Percentiles rank a stretch among this genome's conserved stretches.
phyloP scores from a whole-genome alignment of 192 early-diverging fungal genomes.

The Podila verticillata region DNA sequence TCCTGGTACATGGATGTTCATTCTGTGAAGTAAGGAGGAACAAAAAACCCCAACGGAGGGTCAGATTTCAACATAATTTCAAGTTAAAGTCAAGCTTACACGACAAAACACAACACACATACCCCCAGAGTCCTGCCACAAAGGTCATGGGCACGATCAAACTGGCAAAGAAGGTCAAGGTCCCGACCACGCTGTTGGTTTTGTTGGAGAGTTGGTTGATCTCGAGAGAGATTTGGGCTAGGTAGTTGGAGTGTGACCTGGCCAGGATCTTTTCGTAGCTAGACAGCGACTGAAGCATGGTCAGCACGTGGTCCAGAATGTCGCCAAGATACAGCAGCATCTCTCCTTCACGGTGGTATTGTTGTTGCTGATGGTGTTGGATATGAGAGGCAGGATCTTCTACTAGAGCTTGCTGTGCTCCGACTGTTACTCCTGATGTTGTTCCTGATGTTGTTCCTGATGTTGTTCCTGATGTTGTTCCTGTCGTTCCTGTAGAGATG shows the following conservation, averaged over 20 bases:
- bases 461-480: background rate
- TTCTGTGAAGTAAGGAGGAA: slow-evolving; percentile 14
- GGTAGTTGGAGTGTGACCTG: slow-evolving; percentile 77
- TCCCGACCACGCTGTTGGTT: slow-evolving; percentile 58
- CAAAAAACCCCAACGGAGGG: background rate
- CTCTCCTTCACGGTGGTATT: slow-evolving; percentile 57
- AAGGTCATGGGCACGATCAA: slow-evolving; percentile 69
- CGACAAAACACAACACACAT: background rate
- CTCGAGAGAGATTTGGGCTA: slow-evolving; percentile 82
- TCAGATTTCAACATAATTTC: background rate
- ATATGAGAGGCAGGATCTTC: no score
- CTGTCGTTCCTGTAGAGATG: background rate
- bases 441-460: background rate
- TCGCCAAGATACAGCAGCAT: slow-evolving; percentile 81
- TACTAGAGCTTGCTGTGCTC: slow-evolving; percentile 33
- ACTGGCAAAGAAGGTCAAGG: slow-evolving; percentile 61
- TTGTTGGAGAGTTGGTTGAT: slow-evolving; percentile 67
- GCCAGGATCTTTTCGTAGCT: slow-evolving; percentile 80
- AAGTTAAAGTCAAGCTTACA: background rate
- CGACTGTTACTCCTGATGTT: slow-evolving; percentile 6
- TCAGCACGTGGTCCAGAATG: slow-evolving; percentile 81
- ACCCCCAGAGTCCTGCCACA: slow-evolving; percentile 69
- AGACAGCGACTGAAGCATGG: slow-evolving; percentile 80
- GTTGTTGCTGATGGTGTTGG: background rate
- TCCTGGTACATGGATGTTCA: slow-evolving; percentile 72